Conservation (phyloP, 345 rosid genomes). For the Rhodomyrtus tomentosa region DNA sequence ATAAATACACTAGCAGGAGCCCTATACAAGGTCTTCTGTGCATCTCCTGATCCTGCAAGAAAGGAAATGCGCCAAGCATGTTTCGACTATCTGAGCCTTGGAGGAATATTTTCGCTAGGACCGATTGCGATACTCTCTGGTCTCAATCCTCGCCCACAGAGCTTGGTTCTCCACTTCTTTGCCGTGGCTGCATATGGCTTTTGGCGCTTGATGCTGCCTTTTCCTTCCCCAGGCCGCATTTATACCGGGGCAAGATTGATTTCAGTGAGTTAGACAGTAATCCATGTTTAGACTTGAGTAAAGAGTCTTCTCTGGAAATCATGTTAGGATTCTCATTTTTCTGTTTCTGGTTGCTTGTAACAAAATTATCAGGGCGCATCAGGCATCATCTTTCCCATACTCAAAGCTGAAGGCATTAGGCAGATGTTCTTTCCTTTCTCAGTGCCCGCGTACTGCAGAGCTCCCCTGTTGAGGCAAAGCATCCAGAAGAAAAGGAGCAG, state of each 20-base stretch:
- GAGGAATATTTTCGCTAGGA: constrained; percentile 6
- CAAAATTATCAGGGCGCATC: constrained; percentile 3
- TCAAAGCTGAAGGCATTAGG: constrained; percentile 8
- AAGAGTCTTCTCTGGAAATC: background rate
- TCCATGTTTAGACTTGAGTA: background rate
- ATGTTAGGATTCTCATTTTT: background rate
- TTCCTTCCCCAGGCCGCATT: constrained; percentile 2
- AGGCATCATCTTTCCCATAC: constrained; percentile 7
- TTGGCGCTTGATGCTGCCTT: constrained; percentile 6
- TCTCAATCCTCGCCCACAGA: constrained; percentile 7
- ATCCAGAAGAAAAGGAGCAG: background rate
- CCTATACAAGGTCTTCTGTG: constrained; percentile 10
- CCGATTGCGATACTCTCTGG: constrained; percentile 7
- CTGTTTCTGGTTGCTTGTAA: background rate
- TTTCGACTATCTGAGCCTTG: constrained; percentile 10
- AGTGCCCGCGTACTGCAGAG: constrained; percentile 1
- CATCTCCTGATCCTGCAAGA: constrained; percentile 4
- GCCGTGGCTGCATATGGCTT: constrained; percentile 11
- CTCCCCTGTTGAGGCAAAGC: background rate
- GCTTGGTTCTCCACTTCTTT: constrained; percentile 10
- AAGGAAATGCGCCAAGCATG: constrained; percentile 13
- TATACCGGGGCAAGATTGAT: constrained; percentile 5
- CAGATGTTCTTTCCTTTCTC: constrained; percentile 11
- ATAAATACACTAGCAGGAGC: constrained; percentile 12
- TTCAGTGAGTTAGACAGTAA: background rate